Evolutionary conservation across 2,329 filamentous ascomycete genomes (phyloP).

Genomic region (Fusarium ramigenum): DNA sequence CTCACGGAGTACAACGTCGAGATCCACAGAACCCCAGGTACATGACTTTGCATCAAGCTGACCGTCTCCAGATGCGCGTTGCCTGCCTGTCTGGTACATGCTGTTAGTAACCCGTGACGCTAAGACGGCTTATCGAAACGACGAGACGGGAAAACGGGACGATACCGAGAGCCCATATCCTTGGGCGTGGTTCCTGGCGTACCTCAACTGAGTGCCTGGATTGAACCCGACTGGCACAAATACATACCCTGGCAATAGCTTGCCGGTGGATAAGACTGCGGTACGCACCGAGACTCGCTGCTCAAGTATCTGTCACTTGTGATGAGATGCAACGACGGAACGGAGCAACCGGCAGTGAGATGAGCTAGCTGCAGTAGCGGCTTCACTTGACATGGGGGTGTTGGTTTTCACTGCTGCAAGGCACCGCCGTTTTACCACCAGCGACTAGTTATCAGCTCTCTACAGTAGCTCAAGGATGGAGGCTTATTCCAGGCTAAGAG

Average conservation of each 20-base stretch:
- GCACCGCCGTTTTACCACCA: slow-evolving; percentile 21
- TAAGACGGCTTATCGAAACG: not conserved
- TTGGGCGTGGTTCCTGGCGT: slow-evolving; percentile 11
- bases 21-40: not conserved
- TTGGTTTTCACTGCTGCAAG: slow-evolving; percentile 32
- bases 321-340: not conserved
- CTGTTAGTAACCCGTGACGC: not conserved
- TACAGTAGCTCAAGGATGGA: not conserved
- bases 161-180: slow-evolving; percentile 3
- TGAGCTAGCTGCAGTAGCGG: slow-evolving; percentile 15
- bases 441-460: not conserved
- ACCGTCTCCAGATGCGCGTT: slow-evolving; percentile 15
- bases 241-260: not conserved
- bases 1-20: not conserved
- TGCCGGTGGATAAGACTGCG: slow-evolving; percentile 4
- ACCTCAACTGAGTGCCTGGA: not conserved
- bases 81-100: slow-evolving; percentile 1
- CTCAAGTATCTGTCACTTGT: not conserved
- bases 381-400: slow-evolving; percentile 16
- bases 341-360: slow-evolving; percentile 25
- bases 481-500: not conserved
- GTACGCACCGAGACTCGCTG: not conserved
- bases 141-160: not conserved
- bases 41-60: slow-evolving; percentile 10
- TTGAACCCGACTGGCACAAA: slow-evolving; percentile 11